Evolutionary conservation across 352 stramenopile genomes (phyloP).

Genomic region (Phytophthora ohioensis): DNA sequence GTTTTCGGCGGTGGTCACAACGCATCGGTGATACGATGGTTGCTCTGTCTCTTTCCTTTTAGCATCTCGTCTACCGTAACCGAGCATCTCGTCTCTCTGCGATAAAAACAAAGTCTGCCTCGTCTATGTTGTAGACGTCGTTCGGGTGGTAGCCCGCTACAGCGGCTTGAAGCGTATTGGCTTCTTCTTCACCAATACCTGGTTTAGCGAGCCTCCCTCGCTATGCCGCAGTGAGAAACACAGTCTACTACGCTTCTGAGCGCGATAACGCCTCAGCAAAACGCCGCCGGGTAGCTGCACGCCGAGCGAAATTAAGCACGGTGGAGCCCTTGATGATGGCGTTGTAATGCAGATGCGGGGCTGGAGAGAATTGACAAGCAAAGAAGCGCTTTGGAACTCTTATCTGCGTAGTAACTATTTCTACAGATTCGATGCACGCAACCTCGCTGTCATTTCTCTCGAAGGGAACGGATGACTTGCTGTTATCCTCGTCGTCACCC

Average conservation of each 20-base stretch:
- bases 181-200: constrained; percentile 1
- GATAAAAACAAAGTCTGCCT: constrained; percentile 20
- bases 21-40: background rate
- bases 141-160: background rate
- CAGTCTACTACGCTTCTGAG: constrained; percentile 8
- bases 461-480: no score
- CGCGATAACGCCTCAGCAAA: constrained; percentile 7
- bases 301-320: background rate
- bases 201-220: constrained; percentile 11
- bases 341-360: background rate
- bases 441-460: no score
- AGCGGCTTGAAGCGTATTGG: no score
- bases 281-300: constrained; percentile 5
- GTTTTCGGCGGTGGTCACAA: constrained; percentile 13
- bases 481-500: no score
- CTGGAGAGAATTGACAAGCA: no score
- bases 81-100: constrained; percentile 9
- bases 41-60: background rate
- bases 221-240: constrained; percentile 1
- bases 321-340: background rate
- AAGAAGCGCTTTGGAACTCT: no score
- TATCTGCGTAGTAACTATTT: no score
- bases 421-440: no score
- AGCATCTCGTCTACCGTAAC: no score
- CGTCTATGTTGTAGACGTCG: constrained; percentile 24